These are phyloP conservation scores for Sarocladium oryzae DNA, from an alignment of 2,329 filamentous ascomycete genomes.

Conservation along the genomic window DNA sequence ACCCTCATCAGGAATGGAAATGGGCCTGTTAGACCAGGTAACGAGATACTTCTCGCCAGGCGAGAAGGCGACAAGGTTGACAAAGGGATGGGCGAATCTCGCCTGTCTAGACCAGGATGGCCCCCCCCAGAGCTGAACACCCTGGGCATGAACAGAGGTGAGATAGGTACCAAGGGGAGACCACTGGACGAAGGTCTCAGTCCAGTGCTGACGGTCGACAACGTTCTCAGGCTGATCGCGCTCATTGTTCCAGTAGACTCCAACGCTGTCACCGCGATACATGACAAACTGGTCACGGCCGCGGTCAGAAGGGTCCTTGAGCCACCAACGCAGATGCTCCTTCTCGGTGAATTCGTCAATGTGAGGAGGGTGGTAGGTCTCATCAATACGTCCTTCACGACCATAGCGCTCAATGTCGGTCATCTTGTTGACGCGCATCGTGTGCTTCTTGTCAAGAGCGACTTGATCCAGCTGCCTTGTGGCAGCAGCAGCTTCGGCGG, in stretches of 20 bases:
- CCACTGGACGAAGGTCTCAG: constrained; percentile 97
- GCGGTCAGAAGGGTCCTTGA: constrained; percentile 71
- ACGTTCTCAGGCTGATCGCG: constrained; percentile 81
- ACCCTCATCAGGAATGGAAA: constrained; percentile 82
- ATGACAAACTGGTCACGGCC: constrained; percentile 94
- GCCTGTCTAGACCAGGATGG: constrained; percentile 82
- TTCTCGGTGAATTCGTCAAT: constrained; percentile 84
- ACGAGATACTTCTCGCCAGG: constrained; percentile 88
- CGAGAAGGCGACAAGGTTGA: constrained; percentile 95
- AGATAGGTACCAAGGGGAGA: constrained; percentile 91
- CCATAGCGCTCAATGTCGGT: constrained; percentile 97
- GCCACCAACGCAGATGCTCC: constrained; percentile 91
- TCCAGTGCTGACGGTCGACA: constrained; percentile 93
- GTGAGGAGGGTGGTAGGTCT: constrained; percentile 76
- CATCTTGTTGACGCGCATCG: constrained; percentile 91
- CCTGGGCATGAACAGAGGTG: constrained; percentile 90
- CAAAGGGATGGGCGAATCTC: constrained; percentile 89
- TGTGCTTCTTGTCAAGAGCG: constrained; percentile 95
- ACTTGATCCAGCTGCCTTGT: constrained; percentile 82
- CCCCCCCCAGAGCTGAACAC: constrained; percentile 96
- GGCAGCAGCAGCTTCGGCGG: constrained; percentile 82
- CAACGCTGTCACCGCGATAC: constrained; percentile 86
- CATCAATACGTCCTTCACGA: constrained; percentile 85
- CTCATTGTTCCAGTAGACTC: constrained; percentile 98
- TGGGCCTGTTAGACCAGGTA: constrained; percentile 93